phyloP scores from a whole-genome alignment of 169 alveolate species.

The Miamiensis avidus region DNA sequence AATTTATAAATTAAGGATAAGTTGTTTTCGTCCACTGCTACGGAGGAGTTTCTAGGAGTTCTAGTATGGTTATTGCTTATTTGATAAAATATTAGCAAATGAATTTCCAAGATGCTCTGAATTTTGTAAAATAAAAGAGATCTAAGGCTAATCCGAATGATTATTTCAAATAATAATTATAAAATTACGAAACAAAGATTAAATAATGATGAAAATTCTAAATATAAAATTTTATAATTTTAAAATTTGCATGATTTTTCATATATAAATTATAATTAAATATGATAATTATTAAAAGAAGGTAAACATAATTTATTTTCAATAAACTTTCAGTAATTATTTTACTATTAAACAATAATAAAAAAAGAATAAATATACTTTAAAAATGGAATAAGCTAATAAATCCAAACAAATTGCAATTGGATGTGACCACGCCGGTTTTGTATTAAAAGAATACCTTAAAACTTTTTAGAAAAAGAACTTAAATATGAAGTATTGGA shows the following conservation, averaged over 20 bases:
- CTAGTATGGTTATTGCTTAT: slow-evolving; percentile 31
- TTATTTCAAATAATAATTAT: slow-evolving; percentile 10
- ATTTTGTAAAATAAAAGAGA: slow-evolving; percentile 16
- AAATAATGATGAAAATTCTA: too few species aligned
- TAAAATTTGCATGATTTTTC: too few species aligned
- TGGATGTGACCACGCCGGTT: slow-evolving; percentile 69
- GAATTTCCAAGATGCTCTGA: slow-evolving; percentile 1
- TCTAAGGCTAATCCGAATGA: slow-evolving; percentile 25
- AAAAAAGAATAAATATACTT: too few species aligned
- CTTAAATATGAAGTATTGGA: slow-evolving; percentile 40
- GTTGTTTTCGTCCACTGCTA: slow-evolving; percentile 30
- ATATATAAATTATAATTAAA: too few species aligned
- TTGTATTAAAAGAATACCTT: slow-evolving; percentile 32
- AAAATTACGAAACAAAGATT: slow-evolving; percentile 6
- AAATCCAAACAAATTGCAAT: slow-evolving; percentile 2
- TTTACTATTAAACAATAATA: too few species aligned
- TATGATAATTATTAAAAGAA: too few species aligned
- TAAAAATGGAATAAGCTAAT: too few species aligned
- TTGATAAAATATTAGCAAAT: slow-evolving; percentile 22
- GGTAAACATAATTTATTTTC: too few species aligned
- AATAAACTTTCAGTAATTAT: too few species aligned
- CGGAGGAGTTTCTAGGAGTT: slow-evolving; percentile 32
- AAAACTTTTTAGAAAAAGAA: slow-evolving; percentile 17
- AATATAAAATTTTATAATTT: too few species aligned
- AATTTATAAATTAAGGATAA: slow-evolving; percentile 12